These are phyloP conservation scores for Botrytis fragariae DNA, from an alignment of 2,329 filamentous ascomycete genomes.

Conservation along the genomic window DNA sequence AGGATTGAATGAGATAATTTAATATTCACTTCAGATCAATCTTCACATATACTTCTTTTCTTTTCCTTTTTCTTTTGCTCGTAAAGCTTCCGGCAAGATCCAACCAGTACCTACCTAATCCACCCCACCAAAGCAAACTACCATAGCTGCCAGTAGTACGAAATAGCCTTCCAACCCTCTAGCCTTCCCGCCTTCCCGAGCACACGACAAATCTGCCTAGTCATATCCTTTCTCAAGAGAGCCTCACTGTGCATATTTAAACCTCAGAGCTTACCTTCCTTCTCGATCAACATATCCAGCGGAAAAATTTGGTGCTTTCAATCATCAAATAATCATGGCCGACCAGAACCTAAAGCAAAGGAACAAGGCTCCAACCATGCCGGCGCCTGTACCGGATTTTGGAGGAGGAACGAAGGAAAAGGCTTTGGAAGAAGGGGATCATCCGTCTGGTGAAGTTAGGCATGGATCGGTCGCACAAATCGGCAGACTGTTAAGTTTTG, in stretches of 20 bases:
- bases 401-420: slow-evolving; percentile 24
- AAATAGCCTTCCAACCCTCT: neutral
- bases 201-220: slow-evolving; percentile 15
- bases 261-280: neutral
- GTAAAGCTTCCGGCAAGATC: neutral
- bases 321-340: slow-evolving; percentile 26
- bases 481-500: slow-evolving; percentile 32
- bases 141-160: neutral
- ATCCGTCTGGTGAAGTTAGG: slow-evolving; percentile 39
- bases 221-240: neutral
- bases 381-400: slow-evolving; percentile 19
- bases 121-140: slow-evolving; percentile 3
- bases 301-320: neutral
- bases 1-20: neutral
- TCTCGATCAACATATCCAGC: neutral
- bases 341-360: slow-evolving; percentile 32
- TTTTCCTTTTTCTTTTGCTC: neutral
- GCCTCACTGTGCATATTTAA: neutral
- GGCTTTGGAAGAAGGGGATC: slow-evolving; percentile 29
- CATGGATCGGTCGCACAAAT: slow-evolving; percentile 35
- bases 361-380: slow-evolving; percentile 23
- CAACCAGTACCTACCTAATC: neutral
- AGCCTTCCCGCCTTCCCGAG: slow-evolving; percentile 3
- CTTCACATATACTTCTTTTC: neutral
- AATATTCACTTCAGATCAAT: neutral